A percentile compares a stretch with the other conserved stretches of the same genome.
These are phyloP conservation scores for Misopates orontium DNA, from an alignment of 257 asterid species.

Conservation along the genomic window DNA sequence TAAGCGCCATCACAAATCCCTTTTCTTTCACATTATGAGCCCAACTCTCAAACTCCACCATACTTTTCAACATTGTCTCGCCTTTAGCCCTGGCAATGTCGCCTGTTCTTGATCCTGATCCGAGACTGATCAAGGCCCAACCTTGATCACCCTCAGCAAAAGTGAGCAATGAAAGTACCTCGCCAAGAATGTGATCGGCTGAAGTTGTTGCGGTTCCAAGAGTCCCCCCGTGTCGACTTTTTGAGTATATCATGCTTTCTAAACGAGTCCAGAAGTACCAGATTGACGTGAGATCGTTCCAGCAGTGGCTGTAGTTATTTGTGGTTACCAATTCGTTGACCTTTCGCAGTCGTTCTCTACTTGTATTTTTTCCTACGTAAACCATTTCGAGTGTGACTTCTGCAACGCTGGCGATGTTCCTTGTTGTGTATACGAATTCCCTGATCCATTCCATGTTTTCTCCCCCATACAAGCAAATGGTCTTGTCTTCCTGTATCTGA, in stretches of 20 bases:
- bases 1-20: constrained; percentile 61
- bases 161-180: constrained; percentile 61
- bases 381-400: constrained; percentile 55
- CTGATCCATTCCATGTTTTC: constrained; percentile 67
- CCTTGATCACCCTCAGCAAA: constrained; percentile 61
- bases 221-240: constrained; percentile 50
- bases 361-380: constrained; percentile 56
- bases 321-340: constrained; percentile 32
- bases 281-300: constrained; percentile 44
- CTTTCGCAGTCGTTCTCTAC: constrained; percentile 37
- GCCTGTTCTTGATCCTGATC: constrained; percentile 34
- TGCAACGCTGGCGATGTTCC: constrained; percentile 36
- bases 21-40: constrained; percentile 35
- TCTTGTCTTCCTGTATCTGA: constrained; percentile 50
- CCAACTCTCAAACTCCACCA: constrained; percentile 52
- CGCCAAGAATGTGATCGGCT: constrained; percentile 54
- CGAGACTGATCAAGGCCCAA: constrained; percentile 74
- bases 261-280: constrained; percentile 83
- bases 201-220: constrained; percentile 11
- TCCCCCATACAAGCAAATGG: constrained; percentile 79
- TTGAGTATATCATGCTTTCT: constrained; percentile 83
- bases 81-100: constrained; percentile 66
- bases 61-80: constrained; percentile 37
- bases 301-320: constrained; percentile 44
- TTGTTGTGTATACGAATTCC: constrained; percentile 38